phyloP scores from a whole-genome alignment of 2,329 filamentous ascomycete species.

The Hymenoscyphus scutula region DNA sequence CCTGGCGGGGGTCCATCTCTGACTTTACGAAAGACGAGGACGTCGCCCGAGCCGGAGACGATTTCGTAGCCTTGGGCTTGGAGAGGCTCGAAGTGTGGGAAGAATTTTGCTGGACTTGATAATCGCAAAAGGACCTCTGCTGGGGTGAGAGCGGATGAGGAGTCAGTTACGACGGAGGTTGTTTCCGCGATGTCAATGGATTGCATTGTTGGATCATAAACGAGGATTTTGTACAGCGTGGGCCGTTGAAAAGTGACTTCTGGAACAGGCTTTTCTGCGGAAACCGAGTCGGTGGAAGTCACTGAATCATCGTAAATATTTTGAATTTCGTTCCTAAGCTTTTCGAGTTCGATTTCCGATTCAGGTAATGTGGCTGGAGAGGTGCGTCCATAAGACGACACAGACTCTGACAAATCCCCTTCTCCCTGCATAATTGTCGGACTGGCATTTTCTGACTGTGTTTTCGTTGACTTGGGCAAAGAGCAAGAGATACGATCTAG shows the following conservation, averaged over 20 bases:
- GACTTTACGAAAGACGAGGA: slow-evolving; percentile 66
- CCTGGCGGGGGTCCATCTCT: slow-evolving; percentile 33
- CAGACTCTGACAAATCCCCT: slow-evolving; percentile 17
- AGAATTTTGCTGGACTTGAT: slow-evolving; percentile 62
- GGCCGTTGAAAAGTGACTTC: slow-evolving; percentile 20
- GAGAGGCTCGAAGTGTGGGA: slow-evolving; percentile 59
- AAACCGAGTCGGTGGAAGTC: neutral
- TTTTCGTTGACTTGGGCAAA: neutral
- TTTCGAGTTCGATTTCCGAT: slow-evolving; percentile 28
- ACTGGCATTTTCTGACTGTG: neutral
- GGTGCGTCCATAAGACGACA: slow-evolving; percentile 19
- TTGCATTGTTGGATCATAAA: slow-evolving; percentile 60
- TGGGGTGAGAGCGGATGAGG: slow-evolving; percentile 52
- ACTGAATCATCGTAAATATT: slow-evolving; percentile 41
- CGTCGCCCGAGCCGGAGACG: slow-evolving; percentile 58
- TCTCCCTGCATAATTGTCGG: slow-evolving; percentile 16
- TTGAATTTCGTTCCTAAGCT: slow-evolving; percentile 39
- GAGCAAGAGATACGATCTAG: slow-evolving; percentile 28
- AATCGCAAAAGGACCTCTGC: slow-evolving; percentile 59
- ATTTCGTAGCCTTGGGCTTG: slow-evolving; percentile 65
- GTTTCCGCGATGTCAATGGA: slow-evolving; percentile 59
- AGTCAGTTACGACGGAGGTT: slow-evolving; percentile 51
- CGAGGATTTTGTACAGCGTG: slow-evolving; percentile 61
- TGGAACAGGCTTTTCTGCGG: neutral
- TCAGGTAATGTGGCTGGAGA: neutral